Evolutionary conservation across 1,139 yeast genomes (phyloP).

Genomic region (Hyphopichia fennica): DNA sequence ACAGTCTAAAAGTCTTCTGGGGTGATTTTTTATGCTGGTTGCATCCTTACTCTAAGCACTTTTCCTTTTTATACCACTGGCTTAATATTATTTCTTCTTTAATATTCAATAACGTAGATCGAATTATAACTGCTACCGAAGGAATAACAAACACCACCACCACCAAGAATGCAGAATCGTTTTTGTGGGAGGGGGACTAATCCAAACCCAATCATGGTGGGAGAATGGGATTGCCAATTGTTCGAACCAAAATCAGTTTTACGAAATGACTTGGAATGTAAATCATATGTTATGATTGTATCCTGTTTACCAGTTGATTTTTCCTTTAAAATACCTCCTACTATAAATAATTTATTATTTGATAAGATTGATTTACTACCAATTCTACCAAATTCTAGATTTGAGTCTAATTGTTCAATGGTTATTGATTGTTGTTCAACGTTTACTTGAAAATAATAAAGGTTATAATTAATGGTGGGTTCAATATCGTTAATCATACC

Average conservation of each 20-base stretch:
- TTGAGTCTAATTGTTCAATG: slow-evolving; percentile 6
- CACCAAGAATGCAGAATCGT: slow-evolving; percentile 49
- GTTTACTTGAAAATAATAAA: slow-evolving; percentile 32
- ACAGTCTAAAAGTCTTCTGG: too few species aligned
- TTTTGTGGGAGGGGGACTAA: slow-evolving; percentile 22
- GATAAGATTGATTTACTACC: slow-evolving; percentile 40
- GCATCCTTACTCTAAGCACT: too few species aligned
- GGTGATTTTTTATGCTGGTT: too few species aligned
- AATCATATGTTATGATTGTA: slow-evolving; percentile 36
- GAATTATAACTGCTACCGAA: slow-evolving; percentile 71
- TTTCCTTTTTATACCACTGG: too few species aligned
- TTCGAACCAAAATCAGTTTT: slow-evolving; percentile 31
- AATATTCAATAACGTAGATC: slow-evolving; percentile 6
- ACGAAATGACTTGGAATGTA: slow-evolving; percentile 15
- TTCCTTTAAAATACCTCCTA: slow-evolving; percentile 61
- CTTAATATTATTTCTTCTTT: too few species aligned
- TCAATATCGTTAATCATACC: slow-evolving; percentile 43
- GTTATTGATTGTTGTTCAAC: slow-evolving; percentile 9
- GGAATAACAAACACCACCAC: slow-evolving; percentile 84
- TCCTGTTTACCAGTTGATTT: slow-evolving; percentile 35
- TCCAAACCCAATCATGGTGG: slow-evolving; percentile 64
- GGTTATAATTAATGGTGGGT: slow-evolving; percentile 32
- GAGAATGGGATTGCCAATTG: slow-evolving; percentile 40
- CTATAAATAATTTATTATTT: slow-evolving; percentile 36
- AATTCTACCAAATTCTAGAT: slow-evolving; percentile 32